Conservation (phyloP, 495 filamentous ascomycete genomes). For the Endocarpon pusillum region DNA sequence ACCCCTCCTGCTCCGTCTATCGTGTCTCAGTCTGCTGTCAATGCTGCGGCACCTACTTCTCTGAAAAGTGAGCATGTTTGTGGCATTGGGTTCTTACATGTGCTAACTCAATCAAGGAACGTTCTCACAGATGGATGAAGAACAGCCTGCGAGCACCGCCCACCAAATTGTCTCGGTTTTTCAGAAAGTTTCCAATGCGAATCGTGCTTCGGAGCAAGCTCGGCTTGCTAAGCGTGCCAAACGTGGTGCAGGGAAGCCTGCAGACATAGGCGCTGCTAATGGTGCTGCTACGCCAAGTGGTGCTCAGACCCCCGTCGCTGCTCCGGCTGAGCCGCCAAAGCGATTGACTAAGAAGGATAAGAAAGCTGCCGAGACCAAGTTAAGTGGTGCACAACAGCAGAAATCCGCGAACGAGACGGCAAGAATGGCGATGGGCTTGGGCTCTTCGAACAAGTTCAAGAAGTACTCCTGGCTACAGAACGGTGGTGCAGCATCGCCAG, state of each 20-base stretch:
- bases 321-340: slow-evolving; percentile 20
- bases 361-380: slow-evolving; percentile 31
- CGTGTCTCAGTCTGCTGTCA: no score
- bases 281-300: slow-evolving; percentile 28
- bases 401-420: slow-evolving; percentile 29
- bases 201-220: slow-evolving; percentile 29
- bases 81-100: no score
- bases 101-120: no score
- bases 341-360: slow-evolving; percentile 36
- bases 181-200: slow-evolving; percentile 19
- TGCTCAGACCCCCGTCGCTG: slow-evolving; percentile 12
- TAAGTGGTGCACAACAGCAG: slow-evolving; percentile 33
- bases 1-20: no score
- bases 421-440: slow-evolving; percentile 27
- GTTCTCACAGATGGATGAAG: no score
- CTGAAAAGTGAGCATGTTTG: no score
- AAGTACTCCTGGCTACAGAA: slow-evolving; percentile 30
- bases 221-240: slow-evolving; percentile 34
- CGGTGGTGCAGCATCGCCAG: slow-evolving; percentile 16
- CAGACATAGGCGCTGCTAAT: slow-evolving; percentile 13
- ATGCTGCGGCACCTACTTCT: no score
- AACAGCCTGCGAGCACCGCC: slow-evolving; percentile 9
- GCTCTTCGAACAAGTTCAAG: slow-evolving; percentile 27
- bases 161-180: no score
- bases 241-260: slow-evolving; percentile 14